Evolutionary conservation across 2,329 filamentous ascomycete genomes (phyloP).

Genomic region (Eutypella sp.): DNA sequence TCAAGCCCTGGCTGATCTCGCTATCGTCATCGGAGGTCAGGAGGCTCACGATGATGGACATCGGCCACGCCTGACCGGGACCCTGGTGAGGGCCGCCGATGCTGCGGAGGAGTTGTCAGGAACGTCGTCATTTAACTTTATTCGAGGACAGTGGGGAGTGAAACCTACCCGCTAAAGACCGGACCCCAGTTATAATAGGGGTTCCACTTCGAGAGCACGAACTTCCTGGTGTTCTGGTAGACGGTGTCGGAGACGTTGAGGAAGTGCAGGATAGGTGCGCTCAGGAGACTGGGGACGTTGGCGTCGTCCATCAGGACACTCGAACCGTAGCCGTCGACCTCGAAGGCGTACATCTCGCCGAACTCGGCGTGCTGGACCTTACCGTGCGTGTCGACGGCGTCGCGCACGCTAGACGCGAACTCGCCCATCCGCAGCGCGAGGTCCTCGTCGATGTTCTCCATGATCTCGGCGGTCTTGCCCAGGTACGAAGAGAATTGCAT

Average conservation of each 20-base stretch:
- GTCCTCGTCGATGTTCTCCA: constrained; percentile 20
- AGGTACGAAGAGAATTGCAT: constrained; percentile 61
- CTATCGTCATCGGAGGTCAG: constrained; percentile 51
- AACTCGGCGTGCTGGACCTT: constrained; percentile 56
- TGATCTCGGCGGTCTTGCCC: constrained; percentile 32
- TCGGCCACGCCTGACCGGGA: constrained; percentile 77
- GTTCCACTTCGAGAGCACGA: constrained; percentile 67
- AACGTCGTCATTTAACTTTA: neutral
- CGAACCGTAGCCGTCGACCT: constrained; percentile 62
- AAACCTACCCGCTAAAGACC: constrained; percentile 39
- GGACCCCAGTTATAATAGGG: constrained; percentile 63
- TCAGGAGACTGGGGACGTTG: constrained; percentile 54
- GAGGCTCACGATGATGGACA: constrained; percentile 75
- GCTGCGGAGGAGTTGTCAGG: constrained; percentile 13
- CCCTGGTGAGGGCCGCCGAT: constrained; percentile 50
- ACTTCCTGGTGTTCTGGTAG: constrained; percentile 71
- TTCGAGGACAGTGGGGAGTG: constrained; percentile 15
- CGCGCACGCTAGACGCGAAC: constrained; percentile 54
- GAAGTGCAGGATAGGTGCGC: constrained; percentile 53
- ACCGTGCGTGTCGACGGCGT: constrained; percentile 63
- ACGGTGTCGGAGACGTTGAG: constrained; percentile 41
- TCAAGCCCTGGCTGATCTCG: constrained; percentile 31
- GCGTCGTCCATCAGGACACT: constrained; percentile 57
- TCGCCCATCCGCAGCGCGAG: constrained; percentile 42
- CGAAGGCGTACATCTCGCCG: constrained; percentile 62